Evolutionary conservation across 768 basidiomycete species (phyloP), one percentile per base, ranked within the genome.

Genomic region (Leucosporidium creatinivorum): DNA sequence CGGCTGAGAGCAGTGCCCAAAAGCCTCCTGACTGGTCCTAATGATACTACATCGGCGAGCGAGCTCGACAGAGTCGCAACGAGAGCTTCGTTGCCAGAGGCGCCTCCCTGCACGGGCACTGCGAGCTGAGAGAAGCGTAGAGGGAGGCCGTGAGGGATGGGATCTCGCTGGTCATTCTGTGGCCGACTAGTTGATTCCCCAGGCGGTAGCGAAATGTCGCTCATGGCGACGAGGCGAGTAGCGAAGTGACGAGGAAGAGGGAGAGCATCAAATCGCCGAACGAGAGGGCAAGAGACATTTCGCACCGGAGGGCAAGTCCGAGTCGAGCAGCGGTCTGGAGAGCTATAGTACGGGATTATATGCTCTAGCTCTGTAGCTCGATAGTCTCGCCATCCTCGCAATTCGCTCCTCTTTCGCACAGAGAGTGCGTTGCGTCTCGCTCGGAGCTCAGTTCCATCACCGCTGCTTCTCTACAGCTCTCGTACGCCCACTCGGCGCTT

Each of bases 51-150:
- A 21, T 72, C 70, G 50, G 44, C 18, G 9, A 69, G 25, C 9
- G 50, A 50, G 50, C 26, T 25, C 1, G 25, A 31, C 28, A 72
- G 61, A 10, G 66, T 63, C n/a, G 57, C 55, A 18, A 64, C 56
- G 62, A 72, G 67, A 28, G 51, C 55, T 31, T 72, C 67, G n/a
- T 25, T 50, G 52, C 59, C 59, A 4, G n/a, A 4, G 36, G 60
- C 52, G 10, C 66, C 70, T 28, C 58, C 59, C 0, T 64, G 54
- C 13, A 63, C 67, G 21, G 65, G 70, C 12, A 72, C 50, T 30
- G 62, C 52, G 62, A 72, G 56, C 57, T 65, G 63, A 17, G 36
- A 39, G 59, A 72, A 69, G 25, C 70, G 67, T 10, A 72, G 52
- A 1, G 70, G 70, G 0, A 72, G 67, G 6, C 70, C 70, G 36